Evolutionary conservation across 208 protist species (phyloP).

Genomic region (Acanthamoeba royreba): DNA sequence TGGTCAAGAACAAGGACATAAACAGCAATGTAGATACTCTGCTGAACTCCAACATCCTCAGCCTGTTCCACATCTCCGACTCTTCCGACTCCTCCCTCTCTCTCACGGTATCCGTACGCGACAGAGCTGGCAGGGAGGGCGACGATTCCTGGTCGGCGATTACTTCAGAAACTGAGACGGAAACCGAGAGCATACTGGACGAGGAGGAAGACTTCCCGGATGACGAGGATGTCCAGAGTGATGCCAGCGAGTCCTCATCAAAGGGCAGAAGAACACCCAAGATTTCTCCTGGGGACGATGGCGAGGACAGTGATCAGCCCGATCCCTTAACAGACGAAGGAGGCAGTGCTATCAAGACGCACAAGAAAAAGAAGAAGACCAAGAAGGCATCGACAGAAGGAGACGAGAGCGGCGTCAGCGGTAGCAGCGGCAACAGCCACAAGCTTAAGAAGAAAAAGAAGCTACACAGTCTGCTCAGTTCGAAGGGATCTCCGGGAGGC

Average conservation of each 20-base stretch:
- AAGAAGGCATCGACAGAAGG: too few relatives aligned
- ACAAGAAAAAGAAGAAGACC: too few relatives aligned
- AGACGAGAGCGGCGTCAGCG: too few relatives aligned
- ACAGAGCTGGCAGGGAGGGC: neutral
- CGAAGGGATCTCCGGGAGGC: too few relatives aligned
- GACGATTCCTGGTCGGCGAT: slow-evolving; percentile 32
- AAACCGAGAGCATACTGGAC: slow-evolving; percentile 30
- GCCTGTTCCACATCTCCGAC: slow-evolving; percentile 1
- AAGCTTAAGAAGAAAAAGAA: too few relatives aligned
- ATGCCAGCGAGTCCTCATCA: neutral
- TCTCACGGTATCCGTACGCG: neutral
- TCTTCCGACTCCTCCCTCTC: neutral
- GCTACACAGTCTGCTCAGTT: too few relatives aligned
- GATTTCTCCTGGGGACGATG: neutral
- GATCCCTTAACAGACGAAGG: too few relatives aligned
- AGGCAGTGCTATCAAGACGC: too few relatives aligned
- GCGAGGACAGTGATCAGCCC: too few relatives aligned
- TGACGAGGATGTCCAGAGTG: neutral
- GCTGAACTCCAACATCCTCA: neutral
- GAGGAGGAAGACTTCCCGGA: neutral
- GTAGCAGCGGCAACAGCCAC: too few relatives aligned
- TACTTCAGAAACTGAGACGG: slow-evolving; percentile 6
- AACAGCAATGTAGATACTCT: slow-evolving; percentile 5
- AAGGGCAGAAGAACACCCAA: neutral
- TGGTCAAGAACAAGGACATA: neutral